Conservation (phyloP, 1,284 basidiomycete genomes). For the Microbotryum violaceum region DNA sequence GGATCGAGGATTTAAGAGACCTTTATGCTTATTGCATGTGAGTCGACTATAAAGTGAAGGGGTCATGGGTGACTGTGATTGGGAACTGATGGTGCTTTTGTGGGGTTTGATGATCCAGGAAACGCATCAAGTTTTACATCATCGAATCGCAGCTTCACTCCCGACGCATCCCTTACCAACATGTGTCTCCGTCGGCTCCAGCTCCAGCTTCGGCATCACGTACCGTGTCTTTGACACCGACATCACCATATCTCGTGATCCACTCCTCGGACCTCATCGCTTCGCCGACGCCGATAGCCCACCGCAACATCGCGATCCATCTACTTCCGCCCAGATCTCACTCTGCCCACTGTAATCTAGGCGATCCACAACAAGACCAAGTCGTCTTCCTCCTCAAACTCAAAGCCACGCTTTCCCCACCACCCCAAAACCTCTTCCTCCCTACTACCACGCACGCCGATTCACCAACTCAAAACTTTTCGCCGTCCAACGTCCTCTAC, state of each 20-base stretch:
- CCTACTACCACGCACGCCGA: no score
- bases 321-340: no score
- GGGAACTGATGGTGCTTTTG: not conserved
- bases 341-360: no score
- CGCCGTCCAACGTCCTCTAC: slow-evolving; percentile 44
- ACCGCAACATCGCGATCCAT: no score
- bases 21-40: slow-evolving; percentile 74
- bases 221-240: not conserved
- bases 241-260: slow-evolving; percentile 8
- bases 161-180: slow-evolving; percentile 64
- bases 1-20: slow-evolving; percentile 60
- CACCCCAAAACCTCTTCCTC: no score
- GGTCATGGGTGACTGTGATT: not conserved
- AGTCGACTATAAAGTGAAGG: slow-evolving; percentile 25
- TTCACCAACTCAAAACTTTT: no score
- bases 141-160: slow-evolving; percentile 80
- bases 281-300: no score
- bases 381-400: no score
- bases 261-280: not conserved
- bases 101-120: slow-evolving; percentile 48
- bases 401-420: no score
- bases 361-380: no score
- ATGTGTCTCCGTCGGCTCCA: slow-evolving; percentile 51
- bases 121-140: slow-evolving; percentile 78
- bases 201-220: not conserved